phyloP scores from a whole-genome alignment of 768 basidiomycete genomes.

The Hygrophorus pudorinus region DNA sequence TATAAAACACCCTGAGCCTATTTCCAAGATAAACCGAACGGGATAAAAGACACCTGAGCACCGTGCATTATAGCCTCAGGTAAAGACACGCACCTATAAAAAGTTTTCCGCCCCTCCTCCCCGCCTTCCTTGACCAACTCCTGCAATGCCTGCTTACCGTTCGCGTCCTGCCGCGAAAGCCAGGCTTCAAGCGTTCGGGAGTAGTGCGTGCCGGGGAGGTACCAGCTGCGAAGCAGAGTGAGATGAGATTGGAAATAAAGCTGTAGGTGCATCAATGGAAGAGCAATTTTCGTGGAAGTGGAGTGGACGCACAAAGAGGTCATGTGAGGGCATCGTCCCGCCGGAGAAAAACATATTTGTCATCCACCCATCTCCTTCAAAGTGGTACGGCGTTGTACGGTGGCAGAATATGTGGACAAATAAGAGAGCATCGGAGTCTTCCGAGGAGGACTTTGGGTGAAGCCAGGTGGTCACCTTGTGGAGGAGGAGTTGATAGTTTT shows the following conservation, averaged over 20 bases:
- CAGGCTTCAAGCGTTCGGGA: slow-evolving; percentile 56
- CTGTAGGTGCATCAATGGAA: slow-evolving; percentile 16
- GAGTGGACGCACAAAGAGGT: slow-evolving; percentile 34
- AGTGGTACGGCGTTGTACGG: slow-evolving; percentile 53
- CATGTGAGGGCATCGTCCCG: slow-evolving; percentile 66
- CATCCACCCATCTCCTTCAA: slow-evolving; percentile 69
- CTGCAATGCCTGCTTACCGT: slow-evolving; percentile 24
- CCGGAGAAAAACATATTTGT: slow-evolving; percentile 64
- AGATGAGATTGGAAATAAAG: slow-evolving; percentile 59
- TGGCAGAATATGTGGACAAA: slow-evolving; percentile 72
- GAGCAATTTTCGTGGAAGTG: neutral
- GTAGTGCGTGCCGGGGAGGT: slow-evolving; percentile 54
- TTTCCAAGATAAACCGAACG: neutral
- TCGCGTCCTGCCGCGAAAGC: slow-evolving; percentile 47
- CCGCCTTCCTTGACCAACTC: slow-evolving; percentile 33
- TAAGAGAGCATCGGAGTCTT: slow-evolving; percentile 35
- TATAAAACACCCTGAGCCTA: slow-evolving; percentile 62
- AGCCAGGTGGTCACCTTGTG: slow-evolving; percentile 59
- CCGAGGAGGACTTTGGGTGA: slow-evolving; percentile 23
- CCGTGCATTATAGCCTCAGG: no score
- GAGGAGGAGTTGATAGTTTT: slow-evolving; percentile 56
- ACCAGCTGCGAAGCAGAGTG: slow-evolving; percentile 49
- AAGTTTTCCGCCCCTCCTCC: slow-evolving; percentile 49
- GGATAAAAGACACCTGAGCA: no score
- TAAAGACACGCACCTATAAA: slow-evolving; percentile 45